phyloP scores from a whole-genome alignment of 192 early-diverging fungal species.

The Coemansia sp. region DNA sequence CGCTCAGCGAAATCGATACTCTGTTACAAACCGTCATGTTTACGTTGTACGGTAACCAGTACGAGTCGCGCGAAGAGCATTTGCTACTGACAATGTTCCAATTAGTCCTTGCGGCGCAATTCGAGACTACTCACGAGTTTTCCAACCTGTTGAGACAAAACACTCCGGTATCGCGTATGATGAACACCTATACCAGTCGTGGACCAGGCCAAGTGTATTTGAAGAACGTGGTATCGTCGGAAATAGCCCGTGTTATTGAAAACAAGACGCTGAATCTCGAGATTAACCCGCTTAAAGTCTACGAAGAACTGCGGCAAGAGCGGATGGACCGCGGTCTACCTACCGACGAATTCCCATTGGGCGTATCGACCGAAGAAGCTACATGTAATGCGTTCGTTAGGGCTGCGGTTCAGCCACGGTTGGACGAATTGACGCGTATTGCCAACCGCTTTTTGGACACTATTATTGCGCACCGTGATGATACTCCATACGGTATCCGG shows the following conservation, averaged over 20 bases:
- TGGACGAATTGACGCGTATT: constrained; percentile 85
- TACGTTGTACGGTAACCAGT: constrained; percentile 95
- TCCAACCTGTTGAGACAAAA: constrained; percentile 90
- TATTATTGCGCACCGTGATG: constrained; percentile 79
- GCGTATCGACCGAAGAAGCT: constrained; percentile 83
- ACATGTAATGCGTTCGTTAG: constrained; percentile 82
- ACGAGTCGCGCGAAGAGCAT: constrained; percentile 95
- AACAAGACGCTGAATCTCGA: constrained; percentile 86
- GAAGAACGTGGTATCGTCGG: constrained; percentile 80
- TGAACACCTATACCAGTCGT: constrained; percentile 95
- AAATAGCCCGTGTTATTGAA: constrained; percentile 81
- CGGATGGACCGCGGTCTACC: constrained; percentile 35
- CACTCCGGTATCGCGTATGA: constrained; percentile 97
- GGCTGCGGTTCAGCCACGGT: constrained; percentile 79
- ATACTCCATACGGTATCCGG: constrained; percentile 94
- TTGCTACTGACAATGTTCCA: constrained; percentile 96
- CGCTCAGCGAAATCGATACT: constrained; percentile 89
- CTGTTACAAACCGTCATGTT: constrained; percentile 97
- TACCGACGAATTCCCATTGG: constrained; percentile 64
- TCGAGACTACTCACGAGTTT: constrained; percentile 90
- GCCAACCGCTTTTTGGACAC: constrained; percentile 84
- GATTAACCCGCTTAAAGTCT: constrained; percentile 91
- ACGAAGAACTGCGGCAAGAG: constrained; percentile 55
- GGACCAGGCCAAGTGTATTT: constrained; percentile 93
- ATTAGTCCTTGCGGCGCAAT: constrained; percentile 90